Percentiles rank a stretch among this genome's conserved stretches.
phyloP scores from a whole-genome alignment of 73 alveolate species.

The Paramecium primaurelia region DNA sequence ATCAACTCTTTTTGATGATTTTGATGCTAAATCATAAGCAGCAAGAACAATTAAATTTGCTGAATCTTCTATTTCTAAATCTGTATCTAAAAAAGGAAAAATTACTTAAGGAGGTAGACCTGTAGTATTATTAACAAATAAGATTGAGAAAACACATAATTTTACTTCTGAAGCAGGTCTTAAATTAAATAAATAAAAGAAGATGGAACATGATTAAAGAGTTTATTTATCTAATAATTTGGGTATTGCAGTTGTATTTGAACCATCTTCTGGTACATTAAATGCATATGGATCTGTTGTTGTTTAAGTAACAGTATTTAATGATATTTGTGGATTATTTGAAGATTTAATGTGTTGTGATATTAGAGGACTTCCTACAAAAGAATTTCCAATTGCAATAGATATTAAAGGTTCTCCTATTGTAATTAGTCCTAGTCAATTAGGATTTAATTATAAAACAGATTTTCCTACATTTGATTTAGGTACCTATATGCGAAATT shows the following conservation, averaged over 20 bases:
- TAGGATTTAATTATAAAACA: slow-evolving; percentile 77
- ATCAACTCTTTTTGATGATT: background rate
- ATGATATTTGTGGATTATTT: slow-evolving; percentile 55
- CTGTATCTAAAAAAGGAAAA: slow-evolving; percentile 45
- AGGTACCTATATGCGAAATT: slow-evolving; percentile 70
- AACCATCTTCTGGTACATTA: slow-evolving; percentile 51
- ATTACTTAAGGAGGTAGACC: slow-evolving; percentile 55
- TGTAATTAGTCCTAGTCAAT: slow-evolving; percentile 70
- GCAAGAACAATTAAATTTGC: slow-evolving; percentile 55
- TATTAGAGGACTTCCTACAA: slow-evolving; percentile 48
- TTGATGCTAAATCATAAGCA: slow-evolving; percentile 43
- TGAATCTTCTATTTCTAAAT: slow-evolving; percentile 46
- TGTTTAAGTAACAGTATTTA: slow-evolving; percentile 45
- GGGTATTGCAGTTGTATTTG: slow-evolving; percentile 60
- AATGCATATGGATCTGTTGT: slow-evolving; percentile 56
- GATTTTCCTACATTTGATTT: slow-evolving; percentile 75
- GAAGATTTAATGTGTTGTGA: slow-evolving; percentile 47
- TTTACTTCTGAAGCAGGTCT: slow-evolving; percentile 52
- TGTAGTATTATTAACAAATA: slow-evolving; percentile 52
- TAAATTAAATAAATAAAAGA: slow-evolving; percentile 14
- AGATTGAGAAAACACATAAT: slow-evolving; percentile 57
- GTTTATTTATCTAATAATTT: slow-evolving; percentile 40
- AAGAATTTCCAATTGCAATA: slow-evolving; percentile 45
- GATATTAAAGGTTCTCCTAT: slow-evolving; percentile 71
- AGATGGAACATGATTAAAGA: slow-evolving; percentile 56